phyloP scores from a whole-genome alignment of 2,329 filamentous ascomycete genomes.

The Blastomyces gilchristii region DNA sequence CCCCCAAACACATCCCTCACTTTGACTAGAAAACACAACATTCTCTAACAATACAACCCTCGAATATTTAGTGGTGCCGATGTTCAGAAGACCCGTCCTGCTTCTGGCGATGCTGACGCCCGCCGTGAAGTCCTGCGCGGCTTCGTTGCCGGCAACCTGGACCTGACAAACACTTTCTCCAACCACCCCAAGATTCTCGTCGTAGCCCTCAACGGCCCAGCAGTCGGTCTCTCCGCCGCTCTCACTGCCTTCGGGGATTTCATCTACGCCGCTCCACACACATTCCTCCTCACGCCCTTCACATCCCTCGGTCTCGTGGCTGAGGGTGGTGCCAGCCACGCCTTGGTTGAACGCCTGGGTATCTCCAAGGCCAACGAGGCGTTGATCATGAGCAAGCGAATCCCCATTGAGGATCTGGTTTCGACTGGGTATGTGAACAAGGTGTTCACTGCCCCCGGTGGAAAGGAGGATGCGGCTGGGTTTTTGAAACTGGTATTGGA shows the following conservation, averaged over 20 bases:
- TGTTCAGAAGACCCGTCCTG: slow-evolving; percentile 48
- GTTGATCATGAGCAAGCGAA: slow-evolving; percentile 75
- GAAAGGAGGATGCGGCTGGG: slow-evolving; percentile 51
- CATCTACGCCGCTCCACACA: slow-evolving; percentile 70
- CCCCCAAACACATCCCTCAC: background rate
- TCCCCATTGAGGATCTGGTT: slow-evolving; percentile 62
- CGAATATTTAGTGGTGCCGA: slow-evolving; percentile 58
- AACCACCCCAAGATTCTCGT: slow-evolving; percentile 89
- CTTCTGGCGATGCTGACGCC: slow-evolving; percentile 33
- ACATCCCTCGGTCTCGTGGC: slow-evolving; percentile 79
- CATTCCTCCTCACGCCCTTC: slow-evolving; percentile 87
- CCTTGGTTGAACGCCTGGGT: slow-evolving; percentile 70
- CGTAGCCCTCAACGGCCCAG: slow-evolving; percentile 83
- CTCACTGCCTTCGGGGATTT: slow-evolving; percentile 80
- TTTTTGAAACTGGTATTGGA: slow-evolving; percentile 63
- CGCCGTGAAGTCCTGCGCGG: slow-evolving; percentile 53
- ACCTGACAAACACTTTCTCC: slow-evolving; percentile 83
- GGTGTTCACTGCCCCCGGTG: slow-evolving; percentile 52
- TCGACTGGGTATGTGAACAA: slow-evolving; percentile 75
- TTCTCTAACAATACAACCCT: background rate
- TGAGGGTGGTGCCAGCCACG: slow-evolving; percentile 71
- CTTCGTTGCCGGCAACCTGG: slow-evolving; percentile 80
- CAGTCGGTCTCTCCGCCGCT: slow-evolving; percentile 77
- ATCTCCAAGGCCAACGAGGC: slow-evolving; percentile 81
- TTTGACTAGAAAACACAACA: background rate